phyloP scores from a whole-genome alignment of 768 basidiomycete species.

The Rhodotorula babjevae region DNA sequence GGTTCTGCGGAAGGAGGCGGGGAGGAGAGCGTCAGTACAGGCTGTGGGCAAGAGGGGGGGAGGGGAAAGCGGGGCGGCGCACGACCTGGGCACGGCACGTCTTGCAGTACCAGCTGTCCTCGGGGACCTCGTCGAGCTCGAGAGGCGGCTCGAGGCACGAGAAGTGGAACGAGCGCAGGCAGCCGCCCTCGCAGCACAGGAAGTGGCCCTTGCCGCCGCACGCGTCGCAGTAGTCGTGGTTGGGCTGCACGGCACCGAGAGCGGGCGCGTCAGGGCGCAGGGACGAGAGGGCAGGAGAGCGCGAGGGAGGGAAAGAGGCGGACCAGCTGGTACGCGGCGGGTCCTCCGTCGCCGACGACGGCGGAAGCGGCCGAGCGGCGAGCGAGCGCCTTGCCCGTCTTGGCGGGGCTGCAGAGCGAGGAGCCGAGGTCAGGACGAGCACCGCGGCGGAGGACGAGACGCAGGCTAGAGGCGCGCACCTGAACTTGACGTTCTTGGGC shows the following conservation, averaged over 20 bases:
- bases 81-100: constrained; percentile 56
- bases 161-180: constrained; percentile 90
- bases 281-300: not conserved
- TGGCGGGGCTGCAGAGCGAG: constrained; percentile 17
- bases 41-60: not conserved
- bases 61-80: not conserved
- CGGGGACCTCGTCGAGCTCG: constrained; percentile 77
- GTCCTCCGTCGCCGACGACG: not conserved
- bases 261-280: not conserved
- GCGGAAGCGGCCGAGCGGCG: constrained; percentile 11
- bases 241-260: constrained; percentile 45
- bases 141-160: constrained; percentile 95
- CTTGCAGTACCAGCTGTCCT: constrained; percentile 57
- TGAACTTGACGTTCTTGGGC: constrained; percentile 40
- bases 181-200: constrained; percentile 88
- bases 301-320: not conserved
- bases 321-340: constrained; percentile 8
- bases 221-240: constrained; percentile 51
- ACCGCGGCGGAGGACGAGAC: not conserved
- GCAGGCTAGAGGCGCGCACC: constrained; percentile 6
- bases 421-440: no score
- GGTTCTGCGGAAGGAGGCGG: constrained; percentile 36
- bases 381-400: constrained; percentile 27
- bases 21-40: not conserved
- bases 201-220: constrained; percentile 63